Percentiles rank a stretch among this genome's conserved stretches.
phyloP scores from a whole-genome alignment of 2,329 filamentous ascomycete species.

The Gyromitra esculenta region DNA sequence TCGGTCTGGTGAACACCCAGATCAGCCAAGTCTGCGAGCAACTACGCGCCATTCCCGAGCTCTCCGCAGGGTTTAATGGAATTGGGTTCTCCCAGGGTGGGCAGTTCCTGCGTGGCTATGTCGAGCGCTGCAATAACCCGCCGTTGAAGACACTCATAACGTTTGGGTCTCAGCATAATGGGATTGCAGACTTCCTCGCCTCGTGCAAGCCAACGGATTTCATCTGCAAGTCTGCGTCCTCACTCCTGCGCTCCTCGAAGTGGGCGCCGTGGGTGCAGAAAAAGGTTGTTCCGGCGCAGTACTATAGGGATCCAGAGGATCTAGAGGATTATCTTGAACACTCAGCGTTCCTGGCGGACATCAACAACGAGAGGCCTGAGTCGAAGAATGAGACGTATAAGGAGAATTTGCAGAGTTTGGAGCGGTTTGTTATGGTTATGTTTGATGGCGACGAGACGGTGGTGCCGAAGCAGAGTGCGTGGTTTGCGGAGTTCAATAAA shows the following conservation, averaged over 20 bases:
- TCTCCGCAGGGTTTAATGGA: slow-evolving; percentile 86
- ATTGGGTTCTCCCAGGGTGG: slow-evolving; percentile 96
- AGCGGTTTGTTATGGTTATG: slow-evolving; percentile 86
- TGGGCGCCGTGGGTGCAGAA: slow-evolving; percentile 82
- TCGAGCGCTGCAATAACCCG: slow-evolving; percentile 83
- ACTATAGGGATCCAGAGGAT: slow-evolving; percentile 79
- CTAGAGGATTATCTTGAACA: slow-evolving; percentile 77
- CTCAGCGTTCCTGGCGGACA: slow-evolving; percentile 90
- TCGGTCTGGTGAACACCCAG: slow-evolving; percentile 87
- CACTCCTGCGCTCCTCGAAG: slow-evolving; percentile 78
- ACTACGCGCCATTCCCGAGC: slow-evolving; percentile 77
- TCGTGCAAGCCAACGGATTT: slow-evolving; percentile 76
- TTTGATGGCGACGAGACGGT: slow-evolving; percentile 88
- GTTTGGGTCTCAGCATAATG: slow-evolving; percentile 91
- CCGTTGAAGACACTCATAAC: slow-evolving; percentile 82
- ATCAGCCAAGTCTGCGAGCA: slow-evolving; percentile 79
- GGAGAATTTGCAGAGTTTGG: slow-evolving; percentile 73
- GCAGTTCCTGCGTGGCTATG: slow-evolving; percentile 90
- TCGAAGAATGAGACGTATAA: slow-evolving; percentile 79
- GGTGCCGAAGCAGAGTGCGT: slow-evolving; percentile 87
- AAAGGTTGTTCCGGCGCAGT: slow-evolving; percentile 89
- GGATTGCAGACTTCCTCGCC: slow-evolving; percentile 80
- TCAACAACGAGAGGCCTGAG: slow-evolving; percentile 84
- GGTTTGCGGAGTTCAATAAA: slow-evolving; percentile 87
- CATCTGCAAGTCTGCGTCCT: slow-evolving; percentile 82